Conservation (phyloP, 2,329 filamentous ascomycete species). For the Orbilia brochopaga region DNA sequence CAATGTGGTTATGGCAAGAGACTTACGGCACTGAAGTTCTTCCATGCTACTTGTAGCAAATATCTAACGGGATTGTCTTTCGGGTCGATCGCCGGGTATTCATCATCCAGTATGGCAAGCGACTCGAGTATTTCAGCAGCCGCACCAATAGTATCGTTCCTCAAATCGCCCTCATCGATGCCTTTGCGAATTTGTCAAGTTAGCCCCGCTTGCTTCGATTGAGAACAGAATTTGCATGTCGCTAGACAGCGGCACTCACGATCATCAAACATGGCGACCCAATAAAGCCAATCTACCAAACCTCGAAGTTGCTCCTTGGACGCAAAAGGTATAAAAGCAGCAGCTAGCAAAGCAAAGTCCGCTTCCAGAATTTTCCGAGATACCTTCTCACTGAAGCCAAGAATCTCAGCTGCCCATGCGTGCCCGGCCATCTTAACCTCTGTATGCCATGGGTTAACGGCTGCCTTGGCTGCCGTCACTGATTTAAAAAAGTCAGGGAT, state of each 20-base stretch:
- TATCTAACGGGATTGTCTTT: conserved; percentile 54
- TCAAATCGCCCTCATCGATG: conserved; percentile 56
- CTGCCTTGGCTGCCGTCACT: conserved; percentile 6
- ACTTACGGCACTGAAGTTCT: conserved; percentile 51
- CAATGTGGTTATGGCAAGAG: background rate
- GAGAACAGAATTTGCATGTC: background rate
- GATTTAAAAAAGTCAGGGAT: conserved; percentile 23
- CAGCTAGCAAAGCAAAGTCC: conserved; percentile 14
- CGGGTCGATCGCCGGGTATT: conserved; percentile 52
- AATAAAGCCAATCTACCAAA: conserved; percentile 12
- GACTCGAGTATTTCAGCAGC: conserved; percentile 53
- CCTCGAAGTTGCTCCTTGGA: conserved; percentile 12
- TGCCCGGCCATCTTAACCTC: background rate
- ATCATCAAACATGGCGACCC: conserved; percentile 24
- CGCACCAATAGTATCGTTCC: conserved; percentile 52
- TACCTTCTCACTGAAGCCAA: conserved; percentile 5
- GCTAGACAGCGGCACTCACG: conserved; percentile 7
- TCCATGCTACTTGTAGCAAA: conserved; percentile 56
- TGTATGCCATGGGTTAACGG: conserved; percentile 12
- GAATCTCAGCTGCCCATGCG: background rate
- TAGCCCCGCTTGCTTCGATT: background rate
- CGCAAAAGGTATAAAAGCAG: conserved; percentile 8
- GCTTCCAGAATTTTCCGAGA: conserved; percentile 11
- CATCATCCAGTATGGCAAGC: conserved; percentile 53
- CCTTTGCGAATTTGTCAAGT: conserved; percentile 43